Percentiles rank a stretch among this genome's conserved stretches.
phyloP scores from a whole-genome alignment of 2,329 filamentous ascomycete genomes.

The Penicillium sp. region DNA sequence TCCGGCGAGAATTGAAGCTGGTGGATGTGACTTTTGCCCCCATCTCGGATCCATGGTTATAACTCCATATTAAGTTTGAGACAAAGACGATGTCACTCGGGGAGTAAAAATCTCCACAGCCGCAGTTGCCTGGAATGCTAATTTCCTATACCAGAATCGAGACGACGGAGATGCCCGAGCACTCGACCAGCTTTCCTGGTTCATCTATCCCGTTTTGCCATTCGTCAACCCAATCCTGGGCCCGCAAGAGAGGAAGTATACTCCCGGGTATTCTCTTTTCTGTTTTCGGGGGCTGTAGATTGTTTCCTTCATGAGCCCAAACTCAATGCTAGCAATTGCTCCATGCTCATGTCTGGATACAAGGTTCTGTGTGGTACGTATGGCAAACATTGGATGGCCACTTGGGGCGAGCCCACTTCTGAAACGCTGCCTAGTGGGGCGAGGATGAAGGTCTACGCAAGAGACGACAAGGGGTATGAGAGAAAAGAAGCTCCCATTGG shows the following conservation, averaged over 20 bases:
- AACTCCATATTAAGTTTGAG: conserved; percentile 8
- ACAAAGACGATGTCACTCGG: conserved; percentile 7
- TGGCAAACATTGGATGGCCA: conserved; percentile 19
- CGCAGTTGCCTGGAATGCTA: background rate
- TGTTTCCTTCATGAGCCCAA: background rate
- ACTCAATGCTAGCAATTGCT: background rate
- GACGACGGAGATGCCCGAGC: background rate
- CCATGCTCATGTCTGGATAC: conserved; percentile 6
- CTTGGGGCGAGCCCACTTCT: conserved; percentile 10
- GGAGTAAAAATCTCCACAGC: conserved; percentile 5
- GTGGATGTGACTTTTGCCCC: conserved; percentile 4
- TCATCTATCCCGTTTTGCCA: background rate
- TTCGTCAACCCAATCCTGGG: background rate
- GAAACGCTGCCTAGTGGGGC: conserved; percentile 3
- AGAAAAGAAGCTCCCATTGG: conserved; percentile 8
- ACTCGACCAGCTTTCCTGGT: background rate
- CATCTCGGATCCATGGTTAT: conserved; percentile 10
- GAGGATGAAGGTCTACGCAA: background rate
- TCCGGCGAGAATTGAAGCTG: background rate
- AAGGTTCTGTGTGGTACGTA: conserved; percentile 24
- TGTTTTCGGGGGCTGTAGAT: background rate
- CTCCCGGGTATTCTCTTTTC: background rate
- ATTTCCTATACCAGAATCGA: background rate
- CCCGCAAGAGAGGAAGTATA: background rate
- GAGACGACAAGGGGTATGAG: background rate